Evolutionary conservation across 768 basidiomycete genomes (phyloP), one percentile per base, ranked within the genome.

Genomic region (Amanita pallidorosea): DNA sequence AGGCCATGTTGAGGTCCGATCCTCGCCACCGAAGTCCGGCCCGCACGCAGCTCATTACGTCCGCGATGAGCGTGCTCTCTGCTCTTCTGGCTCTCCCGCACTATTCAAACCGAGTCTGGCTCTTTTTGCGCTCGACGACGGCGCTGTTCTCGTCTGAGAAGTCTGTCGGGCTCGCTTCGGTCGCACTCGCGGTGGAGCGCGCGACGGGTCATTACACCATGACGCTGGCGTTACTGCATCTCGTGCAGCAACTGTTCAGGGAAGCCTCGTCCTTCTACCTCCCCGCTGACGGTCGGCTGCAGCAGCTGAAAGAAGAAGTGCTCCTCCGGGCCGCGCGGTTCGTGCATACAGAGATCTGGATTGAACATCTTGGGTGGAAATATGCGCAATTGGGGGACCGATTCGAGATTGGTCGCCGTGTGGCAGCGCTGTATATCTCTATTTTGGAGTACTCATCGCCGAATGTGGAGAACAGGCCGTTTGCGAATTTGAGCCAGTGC

Each of bases 291-390:
- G 63, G 75, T 5, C 78, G 77, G 29, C 71, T 85, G 31, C 80
- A 76, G 46, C 81, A 81, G 57, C 68, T 92, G 49, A 92, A 92
- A 60, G 86, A 88, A 58, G 88, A 90, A 52, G 90, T 93, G 4
- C 71, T 94, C 20, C 67, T 87, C 44, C 80, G 88, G 31, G 90
- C 88, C 0, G 72, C 81, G 11, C 73, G 73, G 4, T 90, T 93
- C 55, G 76, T 94, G 7, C 88, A 92, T 58, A 77, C 79, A 7
- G 88, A 94, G 61, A 81, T 95, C 17, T 97, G 93, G 93, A 77
- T 85, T 1, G 84, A 86, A 57, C 86, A 90, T 63, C 62, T 81
- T 35, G 78, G 81, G 2, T 97, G 93, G 93, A 87, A 88, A 62
- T 96, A 92, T 56, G 70, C 72, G 4, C 83, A 85, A 50, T 71